These are phyloP conservation scores for Microdochium trichocladiopsis DNA, from an alignment of 2,329 filamentous ascomycete species.

Conservation along the genomic window DNA sequence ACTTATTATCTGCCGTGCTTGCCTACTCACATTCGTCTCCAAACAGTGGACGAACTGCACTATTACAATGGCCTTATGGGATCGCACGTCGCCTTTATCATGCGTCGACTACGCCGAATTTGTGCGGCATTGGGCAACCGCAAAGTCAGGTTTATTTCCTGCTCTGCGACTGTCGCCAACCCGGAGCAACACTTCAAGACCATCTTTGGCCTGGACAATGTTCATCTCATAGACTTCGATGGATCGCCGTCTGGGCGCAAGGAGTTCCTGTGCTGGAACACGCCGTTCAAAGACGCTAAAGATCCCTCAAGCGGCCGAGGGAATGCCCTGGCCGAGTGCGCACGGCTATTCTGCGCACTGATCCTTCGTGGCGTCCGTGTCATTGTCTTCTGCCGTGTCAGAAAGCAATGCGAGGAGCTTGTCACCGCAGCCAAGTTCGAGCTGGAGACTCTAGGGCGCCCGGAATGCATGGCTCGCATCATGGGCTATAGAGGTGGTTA, in stretches of 20 bases:
- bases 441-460: constrained; percentile 62
- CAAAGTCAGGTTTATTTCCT: constrained; percentile 84
- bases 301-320: constrained; percentile 84
- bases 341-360: constrained; percentile 82
- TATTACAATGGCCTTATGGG: constrained; percentile 96
- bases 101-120: constrained; percentile 79
- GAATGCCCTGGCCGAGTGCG: constrained; percentile 77
- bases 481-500: constrained; percentile 97
- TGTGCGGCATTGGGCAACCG: constrained; percentile 87
- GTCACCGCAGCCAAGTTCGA: constrained; percentile 75
- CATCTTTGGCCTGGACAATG: constrained; percentile 82
- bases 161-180: constrained; percentile 93
- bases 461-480: constrained; percentile 70
- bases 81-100: constrained; percentile 89
- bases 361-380: constrained; percentile 83
- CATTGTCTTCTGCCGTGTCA: constrained; percentile 85
- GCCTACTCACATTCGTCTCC: background rate
- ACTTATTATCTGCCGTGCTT: background rate
- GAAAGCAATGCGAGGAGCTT: constrained; percentile 82
- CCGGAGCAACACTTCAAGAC: constrained; percentile 86
- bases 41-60: constrained; percentile 72
- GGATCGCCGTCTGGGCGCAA: constrained; percentile 89
- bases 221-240: constrained; percentile 80
- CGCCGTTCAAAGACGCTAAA: constrained; percentile 81
- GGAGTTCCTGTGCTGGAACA: constrained; percentile 97